Percentiles rank a stretch among this genome's conserved stretches.
These are phyloP conservation scores for Coniophora puteana DNA, from an alignment of 1,284 basidiomycete genomes.

Conservation along the genomic window DNA sequence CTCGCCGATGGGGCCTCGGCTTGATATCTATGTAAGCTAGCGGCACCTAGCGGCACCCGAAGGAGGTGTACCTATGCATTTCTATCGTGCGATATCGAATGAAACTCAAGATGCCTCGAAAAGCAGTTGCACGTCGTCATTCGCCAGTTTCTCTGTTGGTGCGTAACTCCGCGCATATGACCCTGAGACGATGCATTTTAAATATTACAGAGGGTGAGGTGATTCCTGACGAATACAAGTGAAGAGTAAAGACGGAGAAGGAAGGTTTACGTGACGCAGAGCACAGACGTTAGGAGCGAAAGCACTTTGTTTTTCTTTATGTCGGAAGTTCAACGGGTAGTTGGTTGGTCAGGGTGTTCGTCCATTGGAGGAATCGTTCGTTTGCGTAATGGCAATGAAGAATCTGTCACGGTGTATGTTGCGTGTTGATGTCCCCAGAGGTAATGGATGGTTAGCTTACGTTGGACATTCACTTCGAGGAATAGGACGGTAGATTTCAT, in stretches of 20 bases:
- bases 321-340: conserved; percentile 88
- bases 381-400: no score
- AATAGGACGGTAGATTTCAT: no score
- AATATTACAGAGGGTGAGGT: conserved; percentile 46
- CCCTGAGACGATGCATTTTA: conserved; percentile 43
- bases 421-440: conserved; percentile 17
- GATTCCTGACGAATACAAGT: no score
- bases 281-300: no score
- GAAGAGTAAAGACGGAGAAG: no score
- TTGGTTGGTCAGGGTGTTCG: conserved; percentile 79
- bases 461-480: no score
- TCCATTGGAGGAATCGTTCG: conserved; percentile 80
- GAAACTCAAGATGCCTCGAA: conserved; percentile 75
- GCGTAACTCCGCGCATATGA: conserved; percentile 4
- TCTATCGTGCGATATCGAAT: conserved; percentile 92
- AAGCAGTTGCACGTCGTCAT: conserved; percentile 84
- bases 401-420: no score
- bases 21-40: conserved; percentile 77
- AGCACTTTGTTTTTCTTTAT: no score
- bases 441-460: no score
- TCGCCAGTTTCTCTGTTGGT: conserved; percentile 59
- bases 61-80: conserved; percentile 81
- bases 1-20: conserved; percentile 77
- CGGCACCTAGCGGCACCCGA: conserved; percentile 56
- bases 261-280: no score